phyloP scores from a whole-genome alignment of 768 basidiomycete genomes.

The button mushroom (Agaricus bisporus) region DNA sequence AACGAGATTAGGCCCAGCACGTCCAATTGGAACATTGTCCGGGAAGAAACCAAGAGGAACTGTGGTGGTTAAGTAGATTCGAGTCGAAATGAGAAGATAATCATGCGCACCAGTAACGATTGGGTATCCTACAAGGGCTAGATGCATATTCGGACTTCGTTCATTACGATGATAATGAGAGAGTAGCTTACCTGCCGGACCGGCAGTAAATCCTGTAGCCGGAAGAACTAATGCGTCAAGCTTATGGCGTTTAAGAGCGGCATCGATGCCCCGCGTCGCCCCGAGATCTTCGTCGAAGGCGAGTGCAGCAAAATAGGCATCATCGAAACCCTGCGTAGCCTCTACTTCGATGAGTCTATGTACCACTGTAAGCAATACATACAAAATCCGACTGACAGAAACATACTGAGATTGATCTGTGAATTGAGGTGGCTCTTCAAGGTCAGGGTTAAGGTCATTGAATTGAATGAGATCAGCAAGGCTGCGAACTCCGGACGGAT shows the following conservation, averaged over 20 bases:
- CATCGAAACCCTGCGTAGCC: conserved; percentile 34
- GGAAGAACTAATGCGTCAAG: conserved; percentile 52
- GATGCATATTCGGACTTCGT: no score
- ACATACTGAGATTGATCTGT: conserved; percentile 31
- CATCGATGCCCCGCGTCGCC: conserved; percentile 48
- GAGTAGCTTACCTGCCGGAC: conserved; percentile 27
- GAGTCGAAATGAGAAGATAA: background rate
- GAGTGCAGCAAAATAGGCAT: conserved; percentile 39
- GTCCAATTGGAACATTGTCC: conserved; percentile 31
- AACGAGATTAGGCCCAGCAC: conserved; percentile 35
- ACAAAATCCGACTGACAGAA: background rate
- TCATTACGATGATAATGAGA: conserved; percentile 1
- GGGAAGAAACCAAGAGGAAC: conserved; percentile 61
- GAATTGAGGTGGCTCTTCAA: conserved; percentile 39
- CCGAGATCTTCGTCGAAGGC: conserved; percentile 41
- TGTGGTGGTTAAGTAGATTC: conserved; percentile 1
- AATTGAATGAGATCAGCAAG: conserved; percentile 56
- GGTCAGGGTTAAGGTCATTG: conserved; percentile 42
- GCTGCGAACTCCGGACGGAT: conserved; percentile 49
- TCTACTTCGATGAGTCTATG: conserved; percentile 31
- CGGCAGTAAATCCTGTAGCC: conserved; percentile 28
- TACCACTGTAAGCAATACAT: background rate
- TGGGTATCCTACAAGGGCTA: conserved; percentile 60
- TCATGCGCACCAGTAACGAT: conserved; percentile 50
- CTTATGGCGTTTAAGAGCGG: conserved; percentile 34